A percentile compares a stretch with the other conserved stretches of the same genome.
phyloP scores from a whole-genome alignment of 768 basidiomycete species.

The Trametes meyenii region DNA sequence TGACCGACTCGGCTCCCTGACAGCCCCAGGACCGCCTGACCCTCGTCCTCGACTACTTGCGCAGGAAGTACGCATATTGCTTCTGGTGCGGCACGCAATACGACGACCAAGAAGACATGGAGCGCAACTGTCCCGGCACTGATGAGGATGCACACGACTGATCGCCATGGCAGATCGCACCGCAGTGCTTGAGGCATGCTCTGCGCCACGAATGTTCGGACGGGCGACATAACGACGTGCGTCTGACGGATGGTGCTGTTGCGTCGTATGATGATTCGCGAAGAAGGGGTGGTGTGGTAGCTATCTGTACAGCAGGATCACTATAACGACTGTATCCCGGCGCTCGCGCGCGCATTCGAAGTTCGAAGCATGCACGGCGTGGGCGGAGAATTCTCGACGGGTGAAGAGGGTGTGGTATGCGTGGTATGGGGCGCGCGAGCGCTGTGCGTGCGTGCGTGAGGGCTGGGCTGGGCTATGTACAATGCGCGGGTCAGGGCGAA shows the following conservation, averaged over 20 bases:
- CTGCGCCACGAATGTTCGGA: neutral
- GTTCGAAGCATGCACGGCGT: neutral
- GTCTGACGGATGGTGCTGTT: neutral
- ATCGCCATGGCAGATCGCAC: constrained; percentile 17
- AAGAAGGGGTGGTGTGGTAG: neutral
- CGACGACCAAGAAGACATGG: constrained; percentile 59
- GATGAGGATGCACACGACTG: constrained; percentile 82
- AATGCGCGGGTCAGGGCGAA: neutral
- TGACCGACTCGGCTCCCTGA: neutral
- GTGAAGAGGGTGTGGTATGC: neutral
- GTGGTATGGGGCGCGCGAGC: neutral
- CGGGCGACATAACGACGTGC: too few relatives aligned
- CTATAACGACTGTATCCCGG: constrained; percentile 15
- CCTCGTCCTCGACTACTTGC: constrained; percentile 72
- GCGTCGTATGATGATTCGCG: constrained; percentile 1
- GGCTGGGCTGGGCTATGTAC: neutral
- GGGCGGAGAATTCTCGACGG: too few relatives aligned
- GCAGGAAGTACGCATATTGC: constrained; percentile 73
- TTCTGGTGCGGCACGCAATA: constrained; percentile 90
- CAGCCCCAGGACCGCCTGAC: constrained; percentile 74
- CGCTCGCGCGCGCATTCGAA: neutral
- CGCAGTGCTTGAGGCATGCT: neutral
- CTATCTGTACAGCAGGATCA: constrained; percentile 6
- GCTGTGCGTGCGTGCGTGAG: neutral
- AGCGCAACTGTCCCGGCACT: constrained; percentile 68